phyloP scores from a whole-genome alignment of 495 filamentous ascomycete genomes.

The Penicillium fimorum region DNA sequence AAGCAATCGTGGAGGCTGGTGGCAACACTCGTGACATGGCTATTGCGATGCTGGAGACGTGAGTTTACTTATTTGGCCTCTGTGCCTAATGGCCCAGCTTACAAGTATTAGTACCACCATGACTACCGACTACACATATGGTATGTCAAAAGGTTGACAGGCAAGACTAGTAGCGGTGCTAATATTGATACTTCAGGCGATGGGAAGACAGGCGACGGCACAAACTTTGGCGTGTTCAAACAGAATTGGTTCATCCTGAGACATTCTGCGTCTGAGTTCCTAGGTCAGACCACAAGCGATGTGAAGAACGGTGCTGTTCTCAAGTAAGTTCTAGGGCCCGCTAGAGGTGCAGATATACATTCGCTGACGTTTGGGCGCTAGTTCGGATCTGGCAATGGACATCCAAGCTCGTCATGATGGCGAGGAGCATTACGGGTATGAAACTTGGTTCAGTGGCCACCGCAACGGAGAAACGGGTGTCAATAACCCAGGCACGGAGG shows the following conservation, averaged over 20 bases:
- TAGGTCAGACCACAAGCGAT: constrained; percentile 17
- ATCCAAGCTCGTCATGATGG: constrained; percentile 29
- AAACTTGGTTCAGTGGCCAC: constrained; percentile 30
- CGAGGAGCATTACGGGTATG: constrained; percentile 26
- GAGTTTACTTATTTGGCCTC: not conserved
- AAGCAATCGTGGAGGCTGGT: constrained; percentile 30
- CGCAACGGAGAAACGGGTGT: constrained; percentile 28
- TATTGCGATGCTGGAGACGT: constrained; percentile 46
- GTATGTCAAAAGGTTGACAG: constrained; percentile 14
- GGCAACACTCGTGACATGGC: constrained; percentile 40
- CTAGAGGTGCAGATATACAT: not conserved
- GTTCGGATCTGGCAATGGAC: constrained; percentile 24
- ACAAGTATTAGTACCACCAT: constrained; percentile 26
- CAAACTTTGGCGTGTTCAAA: constrained; percentile 38
- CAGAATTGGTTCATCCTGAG: constrained; percentile 44
- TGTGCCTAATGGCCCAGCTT: not conserved
- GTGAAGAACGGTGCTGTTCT: constrained; percentile 26
- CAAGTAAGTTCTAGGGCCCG: constrained; percentile 20
- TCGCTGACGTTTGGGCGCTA: constrained; percentile 4
- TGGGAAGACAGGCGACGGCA: constrained; percentile 29
- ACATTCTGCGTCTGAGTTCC: constrained; percentile 26
- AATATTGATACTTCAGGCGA: constrained; percentile 22
- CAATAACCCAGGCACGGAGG: constrained; percentile 21
- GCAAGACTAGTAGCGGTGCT: not conserved
- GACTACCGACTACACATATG: constrained; percentile 37